A percentile compares a stretch with the other conserved stretches of the same genome.
Evolutionary conservation across 257 asterid species (phyloP).

Genomic region (Solanum rostratum): DNA sequence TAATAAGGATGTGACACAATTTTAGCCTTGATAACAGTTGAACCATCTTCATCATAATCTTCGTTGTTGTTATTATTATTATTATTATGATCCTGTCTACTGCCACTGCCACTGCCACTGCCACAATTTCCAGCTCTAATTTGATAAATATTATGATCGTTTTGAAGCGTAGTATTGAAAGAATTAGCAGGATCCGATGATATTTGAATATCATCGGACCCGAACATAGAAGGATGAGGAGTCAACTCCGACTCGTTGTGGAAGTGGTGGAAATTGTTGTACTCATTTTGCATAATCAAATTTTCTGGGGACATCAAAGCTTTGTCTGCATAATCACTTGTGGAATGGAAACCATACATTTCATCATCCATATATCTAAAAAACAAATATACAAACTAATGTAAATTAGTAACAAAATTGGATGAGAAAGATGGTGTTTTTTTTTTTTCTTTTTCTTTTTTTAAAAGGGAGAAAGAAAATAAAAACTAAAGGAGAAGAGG

Average conservation of each 20-base stretch:
- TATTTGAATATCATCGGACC: slow-evolving; percentile 5
- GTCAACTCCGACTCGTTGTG: neutral
- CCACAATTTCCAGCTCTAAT: slow-evolving; percentile 6
- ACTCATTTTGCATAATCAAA: slow-evolving; percentile 23
- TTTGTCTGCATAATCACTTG: slow-evolving; percentile 27
- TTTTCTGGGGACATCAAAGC: slow-evolving; percentile 41
- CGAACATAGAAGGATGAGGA: slow-evolving; percentile 7
- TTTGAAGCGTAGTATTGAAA: neutral
- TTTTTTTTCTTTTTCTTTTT: neutral
- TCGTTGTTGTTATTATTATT: neutral
- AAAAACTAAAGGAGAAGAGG: neutral
- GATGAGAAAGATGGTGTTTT: neutral
- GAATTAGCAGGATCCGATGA: neutral
- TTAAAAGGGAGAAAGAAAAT: neutral
- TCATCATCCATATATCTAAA: slow-evolving; percentile 28
- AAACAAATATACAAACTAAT: neutral
- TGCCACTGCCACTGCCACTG: neutral
- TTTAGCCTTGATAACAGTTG: slow-evolving; percentile 25
- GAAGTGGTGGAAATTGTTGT: slow-evolving; percentile 3
- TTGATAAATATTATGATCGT: neutral
- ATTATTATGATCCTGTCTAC: neutral
- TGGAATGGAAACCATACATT: slow-evolving; percentile 17
- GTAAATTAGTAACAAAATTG: neutral
- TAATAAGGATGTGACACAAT: slow-evolving; percentile 39
- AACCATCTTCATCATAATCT: slow-evolving; percentile 16